These are phyloP conservation scores for Scutellaria minor DNA, from an alignment of 257 asterid genomes.

Conservation along the genomic window DNA sequence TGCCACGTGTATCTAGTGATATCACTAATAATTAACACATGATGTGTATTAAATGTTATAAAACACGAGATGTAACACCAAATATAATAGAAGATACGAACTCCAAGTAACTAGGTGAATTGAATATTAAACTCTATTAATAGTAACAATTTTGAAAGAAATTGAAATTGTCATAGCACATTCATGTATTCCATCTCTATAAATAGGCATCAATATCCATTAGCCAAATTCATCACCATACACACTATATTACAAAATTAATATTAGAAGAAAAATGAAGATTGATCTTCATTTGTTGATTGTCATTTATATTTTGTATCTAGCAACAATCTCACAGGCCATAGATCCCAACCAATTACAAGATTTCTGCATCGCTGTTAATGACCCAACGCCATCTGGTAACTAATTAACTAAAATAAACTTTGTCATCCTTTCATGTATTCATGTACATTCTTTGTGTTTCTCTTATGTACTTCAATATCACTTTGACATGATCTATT, in stretches of 20 bases:
- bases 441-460: too few species aligned
- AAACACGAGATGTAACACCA: too few species aligned
- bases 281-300: background rate
- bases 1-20: too few species aligned
- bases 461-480: too few species aligned
- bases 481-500: too few species aligned
- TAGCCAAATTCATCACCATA: background rate
- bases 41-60: too few species aligned
- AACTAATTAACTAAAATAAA: background rate
- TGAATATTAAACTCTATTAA: too few species aligned
- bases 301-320: background rate
- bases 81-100: too few species aligned
- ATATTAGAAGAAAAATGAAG: background rate
- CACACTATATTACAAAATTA: background rate
- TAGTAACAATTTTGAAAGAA: background rate
- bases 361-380: conserved; percentile 10
- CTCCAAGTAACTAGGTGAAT: too few species aligned
- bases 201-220: too few species aligned
- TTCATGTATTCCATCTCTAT: background rate
- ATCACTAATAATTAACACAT: too few species aligned
- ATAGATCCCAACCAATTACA: conserved; percentile 18
- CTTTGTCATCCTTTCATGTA: too few species aligned
- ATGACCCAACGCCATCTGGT: background rate
- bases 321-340: background rate
- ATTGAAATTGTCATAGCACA: background rate